These are phyloP conservation scores for Gonium pectorale DNA, from an alignment of 139 green algal genomes.

Conservation along the genomic window DNA sequence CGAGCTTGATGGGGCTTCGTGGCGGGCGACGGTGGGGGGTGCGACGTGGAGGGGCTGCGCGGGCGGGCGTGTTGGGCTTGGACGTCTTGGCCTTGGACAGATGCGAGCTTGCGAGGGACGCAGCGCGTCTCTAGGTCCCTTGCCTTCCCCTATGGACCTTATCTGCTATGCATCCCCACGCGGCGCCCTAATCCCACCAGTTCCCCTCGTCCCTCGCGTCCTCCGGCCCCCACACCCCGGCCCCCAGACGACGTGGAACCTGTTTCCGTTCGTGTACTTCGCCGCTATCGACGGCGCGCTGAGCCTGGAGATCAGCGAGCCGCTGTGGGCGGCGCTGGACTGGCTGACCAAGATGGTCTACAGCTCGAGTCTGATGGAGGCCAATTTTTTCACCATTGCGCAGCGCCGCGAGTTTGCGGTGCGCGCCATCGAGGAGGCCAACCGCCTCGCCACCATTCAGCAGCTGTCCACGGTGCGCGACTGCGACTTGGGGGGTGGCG, in stretches of 20 bases:
- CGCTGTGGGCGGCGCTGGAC: conserved; percentile 56
- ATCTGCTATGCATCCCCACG: too few relatives aligned
- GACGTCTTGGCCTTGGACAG: too few relatives aligned
- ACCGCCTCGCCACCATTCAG: conserved; percentile 53
- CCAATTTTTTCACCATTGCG: conserved; percentile 63
- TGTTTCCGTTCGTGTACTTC: conserved; percentile 61
- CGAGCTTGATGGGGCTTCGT: too few relatives aligned
- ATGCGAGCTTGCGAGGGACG: too few relatives aligned
- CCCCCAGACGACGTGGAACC: conserved; percentile 52
- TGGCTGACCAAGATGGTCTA: conserved; percentile 65
- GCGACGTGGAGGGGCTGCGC: too few relatives aligned
- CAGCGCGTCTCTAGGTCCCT: too few relatives aligned
- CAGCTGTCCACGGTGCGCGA: conserved; percentile 43
- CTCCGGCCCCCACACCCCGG: background rate
- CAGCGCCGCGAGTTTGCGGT: conserved; percentile 54
- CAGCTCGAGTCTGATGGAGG: conserved; percentile 61
- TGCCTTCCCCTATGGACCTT: too few relatives aligned
- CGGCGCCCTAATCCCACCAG: background rate
- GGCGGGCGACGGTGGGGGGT: too few relatives aligned
- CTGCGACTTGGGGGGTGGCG: too few relatives aligned
- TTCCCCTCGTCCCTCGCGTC: background rate
- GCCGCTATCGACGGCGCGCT: conserved; percentile 50
- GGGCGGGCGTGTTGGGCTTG: too few relatives aligned
- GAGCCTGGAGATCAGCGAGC: conserved; percentile 47
- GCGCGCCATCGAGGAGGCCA: conserved; percentile 53